phyloP scores from a whole-genome alignment of 164 flowering plant species.

The Amborella trichopoda region DNA sequence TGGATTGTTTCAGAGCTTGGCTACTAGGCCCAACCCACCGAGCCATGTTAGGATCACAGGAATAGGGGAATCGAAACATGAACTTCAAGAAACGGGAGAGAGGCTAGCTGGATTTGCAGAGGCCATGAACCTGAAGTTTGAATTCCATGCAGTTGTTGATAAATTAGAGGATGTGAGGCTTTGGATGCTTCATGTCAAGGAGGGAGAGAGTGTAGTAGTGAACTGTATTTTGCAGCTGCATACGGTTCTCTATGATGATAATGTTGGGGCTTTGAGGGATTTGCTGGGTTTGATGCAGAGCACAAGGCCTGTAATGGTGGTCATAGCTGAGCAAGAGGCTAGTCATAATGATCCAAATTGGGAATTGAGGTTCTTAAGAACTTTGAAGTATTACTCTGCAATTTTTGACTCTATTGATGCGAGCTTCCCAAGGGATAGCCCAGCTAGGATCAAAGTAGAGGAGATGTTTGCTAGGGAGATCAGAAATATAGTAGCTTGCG shows the following conservation, averaged over 20 bases:
- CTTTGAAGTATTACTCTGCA: slow-evolving; percentile 76
- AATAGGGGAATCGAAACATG: slow-evolving; percentile 82
- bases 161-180: slow-evolving; percentile 84
- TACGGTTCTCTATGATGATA: slow-evolving; percentile 61
- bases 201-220: slow-evolving; percentile 67
- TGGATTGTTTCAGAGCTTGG: slow-evolving; percentile 78
- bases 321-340: slow-evolving; percentile 86
- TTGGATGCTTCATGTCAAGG: slow-evolving; percentile 99
- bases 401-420: slow-evolving; percentile 59
- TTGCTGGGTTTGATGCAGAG: slow-evolving; percentile 68
- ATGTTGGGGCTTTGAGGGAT: slow-evolving; percentile 53
- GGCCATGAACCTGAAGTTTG: slow-evolving; percentile 61
- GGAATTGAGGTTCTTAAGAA: slow-evolving; percentile 46
- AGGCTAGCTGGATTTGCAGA: slow-evolving; percentile 67
- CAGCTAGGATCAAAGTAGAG: slow-evolving; percentile 58
- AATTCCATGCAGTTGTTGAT: slow-evolving; percentile 90
- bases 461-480: slow-evolving; percentile 79
- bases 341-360: slow-evolving; percentile 39
- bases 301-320: slow-evolving; percentile 47
- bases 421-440: slow-evolving; percentile 41
- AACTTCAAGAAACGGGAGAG: slow-evolving; percentile 79
- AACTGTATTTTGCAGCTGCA: slow-evolving; percentile 76
- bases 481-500: slow-evolving; percentile 68
- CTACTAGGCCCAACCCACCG: slow-evolving; percentile 61
- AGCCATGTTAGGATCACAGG: slow-evolving; percentile 90